Base-by-base conservation (phyloP, 2,329 filamentous ascomycete species). In the Aspergillus udagawae region DNA sequence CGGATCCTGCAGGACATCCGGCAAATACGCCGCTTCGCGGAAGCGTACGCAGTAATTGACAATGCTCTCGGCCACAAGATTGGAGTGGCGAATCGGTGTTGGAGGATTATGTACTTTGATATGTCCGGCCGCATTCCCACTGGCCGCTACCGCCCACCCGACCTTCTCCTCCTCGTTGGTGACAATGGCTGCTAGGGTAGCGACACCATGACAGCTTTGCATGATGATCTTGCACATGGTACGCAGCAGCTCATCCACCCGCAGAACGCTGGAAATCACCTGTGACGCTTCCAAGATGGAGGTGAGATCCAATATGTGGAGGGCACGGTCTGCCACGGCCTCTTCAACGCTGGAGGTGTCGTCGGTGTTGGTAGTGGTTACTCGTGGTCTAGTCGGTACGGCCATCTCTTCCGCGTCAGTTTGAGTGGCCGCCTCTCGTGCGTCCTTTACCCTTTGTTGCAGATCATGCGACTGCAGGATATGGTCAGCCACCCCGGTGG, bases 161-260 rank as follows among this genome's bases (percentile, higher is more conserved):
- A 85, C 80, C 27, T 78, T 77, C 44, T 82, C 79, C 51, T 83
- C 80, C 49, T 83, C 83, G 63, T 87, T 82, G 6, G 85, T 82
- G 44, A 84, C 81, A 54, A 88, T 83, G 1, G 82, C 83, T 32
- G 82, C 83, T 25, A 85, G 77, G 12, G 32, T 35, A 38, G 85
- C 83, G 3, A 83, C 84, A 0, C 79, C 79, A 28, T 83, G 84
- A 14, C 84, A 86, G 1, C 83, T 84, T 63, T 87, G 84, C 6
- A 87, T 71, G 28, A 87, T 86, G 59, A 87, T 86, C 55, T 83
- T 81, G 17, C 83, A 82, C 79, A 88, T 85, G 69, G 86, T 86
- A 2, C 80, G 79, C 55, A 87, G 75, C 3, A 88, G 75, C 52
- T 81, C 82, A 57, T 87, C 84, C 45, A 87, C 82, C 59, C 86